Evolutionary conservation across 805 yeast genomes (phyloP).

Genomic region (Tanozyma kutaoensis): DNA sequence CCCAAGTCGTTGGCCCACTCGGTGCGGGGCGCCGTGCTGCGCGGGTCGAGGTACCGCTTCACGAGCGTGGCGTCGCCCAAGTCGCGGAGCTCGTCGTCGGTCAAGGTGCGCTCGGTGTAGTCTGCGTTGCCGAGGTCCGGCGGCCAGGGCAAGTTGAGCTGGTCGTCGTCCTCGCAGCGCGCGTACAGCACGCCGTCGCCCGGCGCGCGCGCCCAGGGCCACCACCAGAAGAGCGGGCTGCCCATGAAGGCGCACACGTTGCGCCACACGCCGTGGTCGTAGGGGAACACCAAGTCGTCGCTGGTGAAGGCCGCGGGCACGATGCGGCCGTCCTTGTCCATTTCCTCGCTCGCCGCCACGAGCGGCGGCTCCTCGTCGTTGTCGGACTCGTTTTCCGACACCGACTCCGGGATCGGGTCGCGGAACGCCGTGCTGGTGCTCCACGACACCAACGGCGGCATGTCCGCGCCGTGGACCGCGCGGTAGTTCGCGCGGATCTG

Average conservation of each 20-base stretch:
- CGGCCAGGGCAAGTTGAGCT: slow-evolving; percentile 79
- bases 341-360: slow-evolving; percentile 1
- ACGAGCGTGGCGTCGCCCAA: slow-evolving; percentile 11
- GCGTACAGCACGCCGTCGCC: slow-evolving; percentile 48
- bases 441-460: slow-evolving; percentile 39
- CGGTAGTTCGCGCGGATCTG: slow-evolving; percentile 32
- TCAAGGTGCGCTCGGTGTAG: slow-evolving; percentile 2
- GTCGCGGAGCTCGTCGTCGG: slow-evolving; percentile 6
- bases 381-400: slow-evolving; percentile 1
- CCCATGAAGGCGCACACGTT: slow-evolving; percentile 51
- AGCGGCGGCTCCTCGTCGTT: slow-evolving; percentile 1
- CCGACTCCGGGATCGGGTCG: slow-evolving; percentile 2
- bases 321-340: slow-evolving; percentile 1
- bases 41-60: slow-evolving; percentile 20
- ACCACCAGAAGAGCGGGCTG: slow-evolving; percentile 47
- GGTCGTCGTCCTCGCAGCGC: slow-evolving; percentile 44
- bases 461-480: slow-evolving; percentile 21
- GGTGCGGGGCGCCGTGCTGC: slow-evolving; percentile 21
- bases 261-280: slow-evolving; percentile 49
- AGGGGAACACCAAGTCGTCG: slow-evolving; percentile 73
- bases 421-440: slow-evolving; percentile 10
- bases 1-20: slow-evolving; percentile 74
- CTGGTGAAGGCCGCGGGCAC: slow-evolving; percentile 30
- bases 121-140: slow-evolving; percentile 62
- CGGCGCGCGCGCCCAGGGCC: slow-evolving; percentile 57